A percentile compares a stretch with the other conserved stretches of the same genome.
phyloP scores from a whole-genome alignment of 164 flowering plant species.

The Brasenia schreberi region DNA sequence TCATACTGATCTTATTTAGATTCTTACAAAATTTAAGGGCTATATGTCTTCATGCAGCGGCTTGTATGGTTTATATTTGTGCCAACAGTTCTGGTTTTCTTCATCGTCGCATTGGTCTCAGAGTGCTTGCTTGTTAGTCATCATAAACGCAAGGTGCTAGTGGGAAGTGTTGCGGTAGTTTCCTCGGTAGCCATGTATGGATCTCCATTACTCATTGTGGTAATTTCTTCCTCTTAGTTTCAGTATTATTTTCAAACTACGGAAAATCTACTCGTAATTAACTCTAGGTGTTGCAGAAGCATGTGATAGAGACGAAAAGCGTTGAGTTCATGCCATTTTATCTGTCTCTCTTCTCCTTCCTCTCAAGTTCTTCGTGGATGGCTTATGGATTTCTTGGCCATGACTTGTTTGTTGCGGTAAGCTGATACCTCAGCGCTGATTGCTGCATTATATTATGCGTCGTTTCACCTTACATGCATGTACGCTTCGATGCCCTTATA shows the following conservation, averaged over 20 bases:
- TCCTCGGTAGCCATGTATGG: constrained; percentile 40
- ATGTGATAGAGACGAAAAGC: constrained; percentile 7
- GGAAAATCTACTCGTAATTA: background rate
- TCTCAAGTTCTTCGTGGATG: constrained; percentile 12
- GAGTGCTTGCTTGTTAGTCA: constrained; percentile 31
- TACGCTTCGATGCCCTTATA: too few relatives aligned
- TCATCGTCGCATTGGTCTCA: constrained; percentile 19
- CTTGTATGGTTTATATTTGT: constrained; percentile 14
- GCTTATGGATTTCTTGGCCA: constrained; percentile 11
- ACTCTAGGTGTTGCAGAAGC: constrained; percentile 3
- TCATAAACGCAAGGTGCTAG: constrained; percentile 36
- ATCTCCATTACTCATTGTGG: constrained; percentile 52
- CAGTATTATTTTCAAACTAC: background rate
- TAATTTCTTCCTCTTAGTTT: constrained; percentile 10
- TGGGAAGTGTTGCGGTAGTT: constrained; percentile 42
- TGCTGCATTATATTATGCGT: too few relatives aligned
- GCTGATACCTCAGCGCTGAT: background rate
- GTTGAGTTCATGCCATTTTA: constrained; percentile 15
- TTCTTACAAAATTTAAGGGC: too few relatives aligned
- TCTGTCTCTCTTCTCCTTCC: constrained; percentile 15
- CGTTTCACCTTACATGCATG: too few relatives aligned
- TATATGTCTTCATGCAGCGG: constrained; percentile 21
- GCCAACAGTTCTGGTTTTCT: constrained; percentile 17
- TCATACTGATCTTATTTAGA: background rate
- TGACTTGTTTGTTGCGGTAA: constrained; percentile 10